Conservation (phyloP, 345 rosid genomes). For the Anacardium occidentale region DNA sequence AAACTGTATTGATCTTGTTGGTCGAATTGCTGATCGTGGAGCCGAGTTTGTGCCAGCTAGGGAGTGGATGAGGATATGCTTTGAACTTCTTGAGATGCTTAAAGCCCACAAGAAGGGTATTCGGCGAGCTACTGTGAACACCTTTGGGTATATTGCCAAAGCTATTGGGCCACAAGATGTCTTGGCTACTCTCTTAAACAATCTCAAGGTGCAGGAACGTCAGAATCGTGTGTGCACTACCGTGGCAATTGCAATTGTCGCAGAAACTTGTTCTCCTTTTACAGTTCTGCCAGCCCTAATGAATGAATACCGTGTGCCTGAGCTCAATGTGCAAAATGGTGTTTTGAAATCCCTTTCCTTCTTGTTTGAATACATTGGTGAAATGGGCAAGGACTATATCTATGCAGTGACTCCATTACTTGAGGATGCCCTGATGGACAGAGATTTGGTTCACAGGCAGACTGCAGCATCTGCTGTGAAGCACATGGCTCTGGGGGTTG, state of each 20-base stretch:
- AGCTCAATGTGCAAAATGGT: slow-evolving; percentile 98
- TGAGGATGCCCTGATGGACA: slow-evolving; percentile 97
- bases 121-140: slow-evolving; percentile 93
- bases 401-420: slow-evolving; percentile 99
- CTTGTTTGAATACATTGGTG: slow-evolving; percentile 95
- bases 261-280: slow-evolving; percentile 97
- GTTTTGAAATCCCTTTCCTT: slow-evolving; percentile 94
- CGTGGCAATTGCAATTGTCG: slow-evolving; percentile 93
- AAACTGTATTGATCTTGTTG: slow-evolving; percentile 97
- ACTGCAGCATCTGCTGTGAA: slow-evolving; percentile 98
- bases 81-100: slow-evolving; percentile 99
- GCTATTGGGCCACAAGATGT: slow-evolving; percentile 99
- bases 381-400: slow-evolving; percentile 98
- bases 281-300: slow-evolving; percentile 92
- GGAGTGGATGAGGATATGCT: slow-evolving; percentile 99
- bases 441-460: slow-evolving; percentile 96
- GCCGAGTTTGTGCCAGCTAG: slow-evolving; percentile 99
- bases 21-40: slow-evolving; percentile 98
- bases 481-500: slow-evolving; percentile 98
- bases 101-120: slow-evolving; percentile 99
- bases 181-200: slow-evolving; percentile 87
- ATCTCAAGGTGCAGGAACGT: slow-evolving; percentile 98
- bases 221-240: slow-evolving; percentile 99
- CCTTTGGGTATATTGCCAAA: slow-evolving; percentile 97
- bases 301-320: slow-evolving; percentile 98